Evolutionary conservation across 2,329 filamentous ascomycete species (phyloP), one percentile per base, ranked within the genome.

Genomic region (Immersiporthe knoxdaviesiana): DNA sequence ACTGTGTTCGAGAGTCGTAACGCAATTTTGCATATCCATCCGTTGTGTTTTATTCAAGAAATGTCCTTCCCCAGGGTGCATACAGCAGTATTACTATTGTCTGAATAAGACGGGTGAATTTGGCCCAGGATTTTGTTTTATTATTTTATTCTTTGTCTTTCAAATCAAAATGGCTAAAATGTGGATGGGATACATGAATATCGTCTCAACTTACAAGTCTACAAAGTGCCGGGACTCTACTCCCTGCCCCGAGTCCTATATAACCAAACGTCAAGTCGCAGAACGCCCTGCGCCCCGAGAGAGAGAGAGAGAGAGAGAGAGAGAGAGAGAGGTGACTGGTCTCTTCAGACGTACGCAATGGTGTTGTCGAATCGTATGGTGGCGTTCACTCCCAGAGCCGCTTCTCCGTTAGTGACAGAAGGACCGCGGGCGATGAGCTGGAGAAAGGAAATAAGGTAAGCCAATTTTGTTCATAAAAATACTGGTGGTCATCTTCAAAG

Each of bases 401-500:
- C 86, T 78, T 92, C 88, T 8, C 84, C 86, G 56, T 90, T 91
- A 65, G 88, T 87, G 18, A 97, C 93, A 59, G 89, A 88, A 16
- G 92, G 92, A 0, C 93, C 93, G 44, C 84, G 84, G 3, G 91
- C 91, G 50, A 90, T 81, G 73, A 97, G 88, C 88, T 93, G 68
- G 35, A 35, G 8, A 7, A 35, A 30, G 30, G 37, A 2, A 11
- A 24, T 50, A 65, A 65, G 14, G 59, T 73, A 59, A 76, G 72
- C 44, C 44, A 69, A 71, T n/a, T 24, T n/a, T 37, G 14, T 37
- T 32, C 32, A 69, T 35, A 35, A 35, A 2, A n/a, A 3, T 27
- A 30, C n/a, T 35, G n/a, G 11, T 30, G 10, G 27, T 59, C 21
- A 18, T 5, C 12, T 1, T 2, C 37, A 18, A 11, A n/a, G n/a